phyloP scores from a whole-genome alignment of 306 rosid species.

The Crotalaria pallida region DNA sequence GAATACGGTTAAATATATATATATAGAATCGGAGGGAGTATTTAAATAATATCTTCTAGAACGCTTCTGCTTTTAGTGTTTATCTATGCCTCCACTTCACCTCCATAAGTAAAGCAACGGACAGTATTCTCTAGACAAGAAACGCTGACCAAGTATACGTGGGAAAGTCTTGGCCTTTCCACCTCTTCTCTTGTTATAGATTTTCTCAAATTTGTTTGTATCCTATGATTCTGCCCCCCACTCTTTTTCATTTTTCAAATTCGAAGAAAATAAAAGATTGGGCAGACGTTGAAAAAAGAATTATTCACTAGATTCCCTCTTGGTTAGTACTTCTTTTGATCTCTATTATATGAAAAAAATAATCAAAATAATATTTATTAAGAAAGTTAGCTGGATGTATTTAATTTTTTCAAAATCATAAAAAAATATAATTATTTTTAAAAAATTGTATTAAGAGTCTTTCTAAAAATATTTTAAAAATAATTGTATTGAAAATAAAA shows the following conservation, averaged over 20 bases:
- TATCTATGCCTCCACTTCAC: not conserved
- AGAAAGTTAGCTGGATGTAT: no score
- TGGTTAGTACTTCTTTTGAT: no score
- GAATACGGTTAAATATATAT: no score
- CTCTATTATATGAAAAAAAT: no score
- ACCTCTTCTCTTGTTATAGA: not conserved
- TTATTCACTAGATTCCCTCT: not conserved
- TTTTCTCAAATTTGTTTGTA: not conserved
- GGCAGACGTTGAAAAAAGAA: not conserved
- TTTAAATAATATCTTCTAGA: not conserved
- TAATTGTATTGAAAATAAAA: no score
- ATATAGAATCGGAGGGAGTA: no score
- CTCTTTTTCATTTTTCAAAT: no score
- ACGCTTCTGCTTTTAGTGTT: not conserved
- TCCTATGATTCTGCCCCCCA: not conserved
- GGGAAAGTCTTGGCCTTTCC: not conserved
- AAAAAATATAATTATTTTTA: no score
- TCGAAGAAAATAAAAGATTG: not conserved
- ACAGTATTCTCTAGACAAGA: not conserved
- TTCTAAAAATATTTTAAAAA: no score
- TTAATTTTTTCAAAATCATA: no score
- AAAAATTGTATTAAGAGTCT: no score
- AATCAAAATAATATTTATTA: no score
- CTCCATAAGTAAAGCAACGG: not conserved
- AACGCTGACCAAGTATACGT: not conserved